These are phyloP conservation scores for Sporothrix pseudoabietina DNA, from an alignment of 2,329 filamentous ascomycete genomes.

Conservation along the genomic window DNA sequence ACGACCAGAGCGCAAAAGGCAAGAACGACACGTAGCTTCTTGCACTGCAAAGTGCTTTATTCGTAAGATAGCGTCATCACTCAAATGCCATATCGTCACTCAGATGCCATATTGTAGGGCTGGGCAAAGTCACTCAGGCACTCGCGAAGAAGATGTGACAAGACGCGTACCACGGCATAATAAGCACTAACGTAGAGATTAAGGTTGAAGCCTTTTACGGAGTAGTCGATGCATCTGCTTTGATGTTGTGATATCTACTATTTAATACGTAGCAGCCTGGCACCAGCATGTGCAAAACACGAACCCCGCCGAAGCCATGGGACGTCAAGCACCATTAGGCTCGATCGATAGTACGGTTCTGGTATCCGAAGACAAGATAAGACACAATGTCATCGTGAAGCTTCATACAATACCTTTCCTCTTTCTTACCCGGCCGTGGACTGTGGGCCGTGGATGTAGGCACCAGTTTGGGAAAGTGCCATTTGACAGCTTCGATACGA, in stretches of 20 bases:
- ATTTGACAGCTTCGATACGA: not conserved
- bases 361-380: not conserved
- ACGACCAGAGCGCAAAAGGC: not conserved
- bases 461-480: constrained; percentile 9
- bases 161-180: not conserved
- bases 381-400: not conserved
- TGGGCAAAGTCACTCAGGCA: not conserved
- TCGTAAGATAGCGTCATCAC: not conserved
- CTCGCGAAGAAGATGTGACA: not conserved
- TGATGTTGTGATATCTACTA: not conserved
- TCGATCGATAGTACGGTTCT: not conserved
- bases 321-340: not conserved
- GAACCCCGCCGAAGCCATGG: not conserved
- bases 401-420: not conserved
- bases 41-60: not conserved
- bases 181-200: not conserved
- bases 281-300: not conserved
- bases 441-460: not conserved
- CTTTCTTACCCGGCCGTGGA: not conserved
- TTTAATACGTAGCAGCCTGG: not conserved
- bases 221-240: not conserved
- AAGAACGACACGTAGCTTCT: constrained; percentile 29
- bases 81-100: not conserved
- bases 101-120: not conserved
- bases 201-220: not conserved